Percentiles rank a stretch among this genome's conserved stretches.
These are phyloP conservation scores for Odontarrhena argentea DNA, from an alignment of 345 rosid genomes.

Conservation along the genomic window DNA sequence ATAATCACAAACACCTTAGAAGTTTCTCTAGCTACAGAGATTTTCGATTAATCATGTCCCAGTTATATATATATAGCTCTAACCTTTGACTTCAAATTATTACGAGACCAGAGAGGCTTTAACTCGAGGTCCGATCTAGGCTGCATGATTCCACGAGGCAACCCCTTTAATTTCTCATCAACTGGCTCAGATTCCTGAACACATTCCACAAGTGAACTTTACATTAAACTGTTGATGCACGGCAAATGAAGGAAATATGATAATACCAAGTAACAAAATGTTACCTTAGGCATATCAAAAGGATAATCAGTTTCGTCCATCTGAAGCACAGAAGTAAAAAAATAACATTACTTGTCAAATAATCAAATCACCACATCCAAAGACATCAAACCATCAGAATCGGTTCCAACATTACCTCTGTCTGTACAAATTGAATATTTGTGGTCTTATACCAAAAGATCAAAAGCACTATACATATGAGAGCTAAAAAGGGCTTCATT, in stretches of 20 bases:
- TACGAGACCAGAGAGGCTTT: conserved; percentile 85
- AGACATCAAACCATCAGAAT: neutral
- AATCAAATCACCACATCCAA: conserved; percentile 7
- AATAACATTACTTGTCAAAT: conserved; percentile 21
- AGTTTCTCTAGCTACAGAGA: neutral
- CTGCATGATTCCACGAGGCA: conserved; percentile 76
- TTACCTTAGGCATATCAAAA: conserved; percentile 60
- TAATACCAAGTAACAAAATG: neutral
- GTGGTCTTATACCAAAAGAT: conserved; percentile 86
- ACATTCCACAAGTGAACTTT: conserved; percentile 12
- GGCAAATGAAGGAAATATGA: neutral
- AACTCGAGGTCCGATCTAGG: conserved; percentile 79
- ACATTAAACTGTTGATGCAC: neutral
- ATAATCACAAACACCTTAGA: conserved; percentile 21
- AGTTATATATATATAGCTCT: conserved; percentile 32
- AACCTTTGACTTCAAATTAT: conserved; percentile 76
- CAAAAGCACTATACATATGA: conserved; percentile 72
- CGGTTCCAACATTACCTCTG: conserved; percentile 55
- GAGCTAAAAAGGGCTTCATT: conserved; percentile 75
- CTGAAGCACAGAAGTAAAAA: conserved; percentile 46
- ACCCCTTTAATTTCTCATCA: conserved; percentile 49
- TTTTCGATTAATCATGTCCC: neutral
- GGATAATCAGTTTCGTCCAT: conserved; percentile 63
- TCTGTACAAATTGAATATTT: conserved; percentile 64
- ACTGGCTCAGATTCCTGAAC: conserved; percentile 52